These are phyloP conservation scores for Solanum aculeatissimum DNA, from an alignment of 305 asterid genomes.

Conservation along the genomic window DNA sequence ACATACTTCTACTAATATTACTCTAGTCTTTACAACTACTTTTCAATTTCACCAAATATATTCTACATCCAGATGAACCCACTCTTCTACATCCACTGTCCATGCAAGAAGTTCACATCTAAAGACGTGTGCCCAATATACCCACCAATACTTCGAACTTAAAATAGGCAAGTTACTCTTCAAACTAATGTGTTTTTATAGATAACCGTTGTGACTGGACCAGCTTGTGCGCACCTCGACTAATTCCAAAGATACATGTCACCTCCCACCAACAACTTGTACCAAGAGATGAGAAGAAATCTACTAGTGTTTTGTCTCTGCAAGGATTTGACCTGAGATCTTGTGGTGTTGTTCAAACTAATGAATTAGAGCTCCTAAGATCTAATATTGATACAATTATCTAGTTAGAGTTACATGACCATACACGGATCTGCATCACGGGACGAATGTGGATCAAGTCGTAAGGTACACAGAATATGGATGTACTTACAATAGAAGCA, in stretches of 20 bases:
- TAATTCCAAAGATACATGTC: not conserved
- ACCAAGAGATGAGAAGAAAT: not conserved
- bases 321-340: not conserved
- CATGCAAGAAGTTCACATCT: not conserved
- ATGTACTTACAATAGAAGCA: conserved; percentile 72
- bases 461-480: not conserved
- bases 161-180: not conserved
- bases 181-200: not conserved
- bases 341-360: not conserved
- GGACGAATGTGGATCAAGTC: not conserved
- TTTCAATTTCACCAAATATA: not conserved
- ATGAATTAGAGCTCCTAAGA: not conserved
- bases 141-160: not conserved
- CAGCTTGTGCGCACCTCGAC: not conserved
- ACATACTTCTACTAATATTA: not conserved
- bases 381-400: not conserved
- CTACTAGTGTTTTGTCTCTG: not conserved
- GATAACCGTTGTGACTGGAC: not conserved
- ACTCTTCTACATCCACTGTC: not conserved
- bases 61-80: not conserved
- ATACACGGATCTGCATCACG: not conserved
- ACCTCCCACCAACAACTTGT: not conserved
- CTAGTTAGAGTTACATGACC: not conserved
- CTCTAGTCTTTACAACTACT: not conserved
- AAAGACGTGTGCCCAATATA: not conserved